Base-by-base conservation (phyloP, 2,329 filamentous ascomycete species). In the Lasiodiplodia theobromae region DNA sequence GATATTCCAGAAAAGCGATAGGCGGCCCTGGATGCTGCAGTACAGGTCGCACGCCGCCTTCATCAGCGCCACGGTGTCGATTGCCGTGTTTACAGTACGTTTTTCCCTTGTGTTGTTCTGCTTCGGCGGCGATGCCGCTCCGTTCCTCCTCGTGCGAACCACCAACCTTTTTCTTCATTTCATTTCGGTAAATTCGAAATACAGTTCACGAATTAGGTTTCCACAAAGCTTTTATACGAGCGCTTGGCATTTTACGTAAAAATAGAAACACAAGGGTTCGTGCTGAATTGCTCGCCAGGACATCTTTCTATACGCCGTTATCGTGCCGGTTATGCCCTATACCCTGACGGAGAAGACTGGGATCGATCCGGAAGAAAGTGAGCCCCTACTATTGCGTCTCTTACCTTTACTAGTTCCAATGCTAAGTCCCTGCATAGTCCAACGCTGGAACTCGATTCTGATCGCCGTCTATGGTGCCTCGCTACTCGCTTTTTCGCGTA, bases 311-410 rank as follows among this genome's bases (percentile, higher is more conserved):
- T 90, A 90, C 72, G 86, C 84, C 14, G 80, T 90, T 40, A 87
- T 93, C 37, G 87, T 93, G 0, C 91, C 91, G 0, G 90, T 93
- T 18, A 85, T 92, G 2, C 91, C 91, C 0, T 93, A 91, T 71
- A 87, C 89, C 2, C 79, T 93, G 12, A 82, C 85, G 8, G 76
- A 80, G 12, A 85, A 86, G 72, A 86, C 85, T 37, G 84, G 86
- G 18, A 79, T 91, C 7, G 73, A 81, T 0, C 74, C 82, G 34
- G 78, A 82, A 51, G 72, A 73, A 47, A 72, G 76, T 72, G 73
- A 10, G 60, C 31, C 18, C 18, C 11, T 6, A n/a, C 18, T 34
- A 28, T 16, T 11, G 4, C 18, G 21, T 18, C 10, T n/a, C 21
- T 16, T 31, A 2, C 14, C 7, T 3, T 11, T 31, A 47, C 25